These are phyloP conservation scores for Alnus rubra DNA, from an alignment of 306 rosid genomes.

Conservation along the genomic window DNA sequence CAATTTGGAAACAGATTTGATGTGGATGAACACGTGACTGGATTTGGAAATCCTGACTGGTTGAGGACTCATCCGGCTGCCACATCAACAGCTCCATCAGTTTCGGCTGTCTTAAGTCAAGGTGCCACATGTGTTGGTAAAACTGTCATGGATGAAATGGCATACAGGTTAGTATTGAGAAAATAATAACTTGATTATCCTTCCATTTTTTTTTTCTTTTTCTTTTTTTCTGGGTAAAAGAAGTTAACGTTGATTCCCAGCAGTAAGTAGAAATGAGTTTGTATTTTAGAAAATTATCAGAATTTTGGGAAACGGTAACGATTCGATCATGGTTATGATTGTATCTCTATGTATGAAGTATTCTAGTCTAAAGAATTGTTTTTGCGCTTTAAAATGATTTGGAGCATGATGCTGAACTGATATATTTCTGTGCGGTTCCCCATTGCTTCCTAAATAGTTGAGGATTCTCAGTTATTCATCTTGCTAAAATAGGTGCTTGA, in stretches of 20 bases:
- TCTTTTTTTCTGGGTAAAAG: neutral
- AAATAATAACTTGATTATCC: neutral
- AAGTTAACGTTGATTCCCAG: too few relatives aligned
- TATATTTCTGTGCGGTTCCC: neutral
- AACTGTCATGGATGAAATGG: constrained; percentile 98
- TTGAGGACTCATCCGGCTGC: constrained; percentile 81
- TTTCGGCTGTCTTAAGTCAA: constrained; percentile 53
- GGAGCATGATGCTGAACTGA: neutral
- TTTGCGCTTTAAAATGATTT: neutral
- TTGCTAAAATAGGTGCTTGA: constrained; percentile 16
- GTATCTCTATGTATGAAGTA: neutral
- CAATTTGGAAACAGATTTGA: constrained; percentile 60
- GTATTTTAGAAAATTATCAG: neutral
- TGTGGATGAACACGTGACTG: constrained; percentile 70
- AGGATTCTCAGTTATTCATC: neutral
- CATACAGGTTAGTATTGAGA: constrained; percentile 56
- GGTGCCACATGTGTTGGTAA: constrained; percentile 87
- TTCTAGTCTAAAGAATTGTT: neutral
- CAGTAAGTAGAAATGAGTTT: neutral
- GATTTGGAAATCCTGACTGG: constrained; percentile 96
- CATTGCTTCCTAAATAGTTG: neutral
- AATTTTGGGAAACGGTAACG: neutral
- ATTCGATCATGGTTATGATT: neutral
- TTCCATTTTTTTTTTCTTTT: neutral
- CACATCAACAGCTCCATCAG: constrained; percentile 69